Conservation (phyloP, 2,329 filamentous ascomycete genomes). For the Aureobasidium musti region DNA sequence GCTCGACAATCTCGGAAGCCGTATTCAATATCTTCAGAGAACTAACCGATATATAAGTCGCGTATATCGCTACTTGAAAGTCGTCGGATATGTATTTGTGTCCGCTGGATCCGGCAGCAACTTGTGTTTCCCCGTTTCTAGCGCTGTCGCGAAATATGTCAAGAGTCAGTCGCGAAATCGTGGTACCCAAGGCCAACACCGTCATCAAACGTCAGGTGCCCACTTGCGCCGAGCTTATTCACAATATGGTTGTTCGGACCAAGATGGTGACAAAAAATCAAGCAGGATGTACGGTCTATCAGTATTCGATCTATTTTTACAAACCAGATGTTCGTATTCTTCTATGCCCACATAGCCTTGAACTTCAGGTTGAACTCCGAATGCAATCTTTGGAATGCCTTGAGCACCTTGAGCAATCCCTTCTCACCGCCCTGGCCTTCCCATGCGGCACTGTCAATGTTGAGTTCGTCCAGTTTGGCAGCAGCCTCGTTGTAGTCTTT, state of each 20-base stretch:
- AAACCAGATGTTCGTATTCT: background rate
- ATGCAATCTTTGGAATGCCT: slow-evolving; percentile 60
- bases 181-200: slow-evolving; percentile 13
- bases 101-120: background rate
- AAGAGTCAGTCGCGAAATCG: background rate
- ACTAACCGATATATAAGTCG: background rate
- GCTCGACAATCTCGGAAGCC: slow-evolving; percentile 12
- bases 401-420: slow-evolving; percentile 58
- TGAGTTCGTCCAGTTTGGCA: slow-evolving; percentile 35
- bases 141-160: background rate
- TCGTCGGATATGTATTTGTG: background rate
- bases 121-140: background rate
- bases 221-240: slow-evolving; percentile 13
- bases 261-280: background rate
- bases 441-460: slow-evolving; percentile 41
- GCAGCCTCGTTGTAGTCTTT: slow-evolving; percentile 35
- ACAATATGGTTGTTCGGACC: background rate
- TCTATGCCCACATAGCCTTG: slow-evolving; percentile 60
- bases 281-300: slow-evolving; percentile 13
- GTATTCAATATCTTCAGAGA: slow-evolving; percentile 6
- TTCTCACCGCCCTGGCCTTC: slow-evolving; percentile 47
- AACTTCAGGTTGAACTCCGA: slow-evolving; percentile 67
- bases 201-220: slow-evolving; percentile 23
- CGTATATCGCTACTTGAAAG: slow-evolving; percentile 3
- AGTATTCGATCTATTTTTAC: slow-evolving; percentile 17